Base-by-base conservation (phyloP, 352 stramenopile genomes). In the Phytopythium kandeliae region DNA sequence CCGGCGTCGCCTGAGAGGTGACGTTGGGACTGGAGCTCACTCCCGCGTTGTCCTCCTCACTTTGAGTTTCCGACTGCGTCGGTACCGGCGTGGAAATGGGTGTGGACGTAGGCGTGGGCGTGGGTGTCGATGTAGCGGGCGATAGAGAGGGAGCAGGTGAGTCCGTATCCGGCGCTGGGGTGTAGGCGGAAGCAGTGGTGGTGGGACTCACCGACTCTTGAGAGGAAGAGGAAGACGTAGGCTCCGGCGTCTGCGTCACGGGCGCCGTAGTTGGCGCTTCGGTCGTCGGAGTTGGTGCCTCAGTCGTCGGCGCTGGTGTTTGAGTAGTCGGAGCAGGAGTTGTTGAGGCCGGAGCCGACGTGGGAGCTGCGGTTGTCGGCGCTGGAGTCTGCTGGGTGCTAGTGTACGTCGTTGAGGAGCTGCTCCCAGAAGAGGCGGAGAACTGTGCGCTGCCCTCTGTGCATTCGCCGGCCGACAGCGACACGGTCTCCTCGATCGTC, bases 371-470 rank as follows among this genome's bases (percentile, higher is more conserved):
- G 15, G 57, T 53, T n/a, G 47, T 35, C 21, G 57, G 45, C 5
- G 56, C 26, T 15, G 33, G 65, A 2, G 40, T 55, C 11, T 43
- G 49, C 12, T 55, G 40, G 31, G 48, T 67, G 48, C 49, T 54
- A 33, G 55, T 54, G 26, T 37, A 28, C 8, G 55, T 35, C 10
- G 25, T 47, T 13, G 22, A 30, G 12, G 28, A 34, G 33, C 59
- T 51, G 31, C 54, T 53, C 31, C 59, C 53, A 17, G 54, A 58
- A 2, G 51, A 37, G 2, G 49, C 42, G 8, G 48, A 38, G 49
- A 85, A 85, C 54, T 85, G 74, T 9, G 47, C 47, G 2, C 22
- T 46, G 33, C 71, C 69, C 22, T 65, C 51, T 4, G 69, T 81
- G 49, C 71, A 85, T 22, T 48, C 55, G n/a, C 68, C 64, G 21